A percentile compares a stretch with the other conserved stretches of the same genome.
Conservation (phyloP, 2,329 filamentous ascomycete species). For the Aspergillus flavus region DNA sequence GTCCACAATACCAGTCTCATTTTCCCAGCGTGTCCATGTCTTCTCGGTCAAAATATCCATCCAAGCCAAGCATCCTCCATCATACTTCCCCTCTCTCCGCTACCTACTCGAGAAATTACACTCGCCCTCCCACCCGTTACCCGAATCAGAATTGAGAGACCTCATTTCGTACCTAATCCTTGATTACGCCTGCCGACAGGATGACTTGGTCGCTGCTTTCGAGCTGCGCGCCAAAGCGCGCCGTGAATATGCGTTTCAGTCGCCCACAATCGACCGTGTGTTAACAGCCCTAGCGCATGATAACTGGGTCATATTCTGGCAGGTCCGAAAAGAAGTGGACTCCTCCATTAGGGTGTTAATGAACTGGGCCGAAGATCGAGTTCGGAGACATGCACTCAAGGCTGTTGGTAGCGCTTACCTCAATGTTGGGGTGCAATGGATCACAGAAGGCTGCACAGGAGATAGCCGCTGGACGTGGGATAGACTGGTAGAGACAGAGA, state of each 20-base stretch:
- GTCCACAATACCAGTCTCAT: constrained; percentile 72
- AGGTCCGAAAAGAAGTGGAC: constrained; percentile 71
- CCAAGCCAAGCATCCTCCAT: constrained; percentile 78
- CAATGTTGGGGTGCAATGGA: constrained; percentile 71
- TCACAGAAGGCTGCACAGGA: constrained; percentile 57
- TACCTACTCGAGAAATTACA: constrained; percentile 77
- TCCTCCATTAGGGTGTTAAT: constrained; percentile 78
- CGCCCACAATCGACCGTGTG: constrained; percentile 68
- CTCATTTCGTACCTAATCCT: constrained; percentile 80
- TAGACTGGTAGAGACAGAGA: constrained; percentile 66
- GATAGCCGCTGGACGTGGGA: constrained; percentile 64
- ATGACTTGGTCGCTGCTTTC: constrained; percentile 73
- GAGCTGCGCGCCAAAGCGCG: constrained; percentile 58
- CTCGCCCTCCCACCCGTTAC: constrained; percentile 63
- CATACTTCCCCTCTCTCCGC: constrained; percentile 84
- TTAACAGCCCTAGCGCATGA: constrained; percentile 74
- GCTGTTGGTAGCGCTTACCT: constrained; percentile 84
- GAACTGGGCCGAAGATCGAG: constrained; percentile 75
- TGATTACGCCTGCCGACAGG: constrained; percentile 83
- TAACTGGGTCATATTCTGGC: constrained; percentile 80
- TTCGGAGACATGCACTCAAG: constrained; percentile 78
- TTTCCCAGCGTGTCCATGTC: constrained; percentile 85
- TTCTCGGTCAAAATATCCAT: constrained; percentile 87
- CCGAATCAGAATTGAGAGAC: constrained; percentile 73
- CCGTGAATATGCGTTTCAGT: constrained; percentile 60